Conservation (phyloP, 768 basidiomycete genomes). For the Kwoniella europaea region DNA sequence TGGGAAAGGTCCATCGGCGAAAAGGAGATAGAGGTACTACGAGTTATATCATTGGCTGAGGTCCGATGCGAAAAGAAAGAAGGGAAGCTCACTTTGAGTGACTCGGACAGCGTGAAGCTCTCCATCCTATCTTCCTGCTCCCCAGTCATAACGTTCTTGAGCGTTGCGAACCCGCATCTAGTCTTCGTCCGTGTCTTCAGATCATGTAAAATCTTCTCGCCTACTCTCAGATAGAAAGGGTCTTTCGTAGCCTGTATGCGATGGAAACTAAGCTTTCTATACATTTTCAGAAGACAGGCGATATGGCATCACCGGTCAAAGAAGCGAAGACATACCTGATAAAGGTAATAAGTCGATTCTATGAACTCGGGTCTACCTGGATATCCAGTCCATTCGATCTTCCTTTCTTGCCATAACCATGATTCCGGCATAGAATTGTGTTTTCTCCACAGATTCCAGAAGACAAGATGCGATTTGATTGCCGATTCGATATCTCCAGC, state of each 20-base stretch:
- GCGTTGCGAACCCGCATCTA: slow-evolving; percentile 81
- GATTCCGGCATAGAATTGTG: slow-evolving; percentile 90
- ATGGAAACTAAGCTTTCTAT: slow-evolving; percentile 6
- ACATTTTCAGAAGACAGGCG: no score
- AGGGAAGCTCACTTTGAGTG: slow-evolving; percentile 71
- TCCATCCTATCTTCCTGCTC: slow-evolving; percentile 91
- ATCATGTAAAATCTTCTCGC: slow-evolving; percentile 80
- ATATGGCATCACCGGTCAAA: no score
- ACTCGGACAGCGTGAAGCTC: slow-evolving; percentile 91
- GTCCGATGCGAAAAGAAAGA: neutral
- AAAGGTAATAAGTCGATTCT: slow-evolving; percentile 95
- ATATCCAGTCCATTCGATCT: slow-evolving; percentile 55
- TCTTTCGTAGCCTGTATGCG: slow-evolving; percentile 83
- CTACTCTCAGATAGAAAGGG: slow-evolving; percentile 88
- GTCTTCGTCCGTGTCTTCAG: slow-evolving; percentile 75
- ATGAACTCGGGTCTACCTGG: slow-evolving; percentile 72
- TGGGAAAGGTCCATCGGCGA: slow-evolving; percentile 76
- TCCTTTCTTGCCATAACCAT: slow-evolving; percentile 73
- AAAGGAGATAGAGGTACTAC: slow-evolving; percentile 90
- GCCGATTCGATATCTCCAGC: slow-evolving; percentile 78
- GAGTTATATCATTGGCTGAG: slow-evolving; percentile 11
- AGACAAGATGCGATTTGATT: slow-evolving; percentile 86
- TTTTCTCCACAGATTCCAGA: slow-evolving; percentile 90
- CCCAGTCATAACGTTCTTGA: slow-evolving; percentile 71
- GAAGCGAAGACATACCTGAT: slow-evolving; percentile 60